These are phyloP conservation scores for Cryptosporidium sp. DNA, from an alignment of 169 alveolate genomes.

Conservation along the genomic window DNA sequence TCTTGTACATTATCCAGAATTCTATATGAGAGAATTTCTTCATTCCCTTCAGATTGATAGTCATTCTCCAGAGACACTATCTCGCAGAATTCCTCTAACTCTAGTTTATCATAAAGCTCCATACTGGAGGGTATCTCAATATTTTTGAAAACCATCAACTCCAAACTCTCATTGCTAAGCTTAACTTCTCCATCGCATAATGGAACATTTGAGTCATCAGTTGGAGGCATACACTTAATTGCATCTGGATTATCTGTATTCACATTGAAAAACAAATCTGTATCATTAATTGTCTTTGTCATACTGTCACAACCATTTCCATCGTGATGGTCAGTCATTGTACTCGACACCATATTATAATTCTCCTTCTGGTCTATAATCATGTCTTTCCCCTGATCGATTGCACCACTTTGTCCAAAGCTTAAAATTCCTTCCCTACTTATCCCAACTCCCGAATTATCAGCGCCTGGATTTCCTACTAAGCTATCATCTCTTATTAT, in stretches of 20 bases:
- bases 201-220: slow-evolving; percentile 12
- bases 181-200: slow-evolving; percentile 49
- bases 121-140: slow-evolving; percentile 40
- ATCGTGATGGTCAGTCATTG: not conserved
- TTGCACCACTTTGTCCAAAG: not conserved
- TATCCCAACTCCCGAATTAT: not conserved
- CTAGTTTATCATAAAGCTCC: slow-evolving; percentile 37
- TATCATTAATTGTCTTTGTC: slow-evolving; percentile 50
- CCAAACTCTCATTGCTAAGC: not conserved
- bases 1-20: not conserved
- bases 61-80: not conserved
- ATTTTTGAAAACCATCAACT: not conserved
- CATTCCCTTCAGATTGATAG: not conserved
- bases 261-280: slow-evolving; percentile 57
- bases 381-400: not conserved
- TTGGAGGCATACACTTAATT: slow-evolving; percentile 1
- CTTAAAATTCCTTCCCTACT: not conserved
- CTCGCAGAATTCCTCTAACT: slow-evolving; percentile 3
- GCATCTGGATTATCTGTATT: not conserved
- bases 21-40: not conserved
- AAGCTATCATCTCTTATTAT: slow-evolving; percentile 12
- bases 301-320: not conserved
- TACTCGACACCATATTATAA: not conserved
- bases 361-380: slow-evolving; percentile 10
- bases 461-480: not conserved